Conservation (phyloP, 495 filamentous ascomycete species). For the Rhypophila decipiens region DNA sequence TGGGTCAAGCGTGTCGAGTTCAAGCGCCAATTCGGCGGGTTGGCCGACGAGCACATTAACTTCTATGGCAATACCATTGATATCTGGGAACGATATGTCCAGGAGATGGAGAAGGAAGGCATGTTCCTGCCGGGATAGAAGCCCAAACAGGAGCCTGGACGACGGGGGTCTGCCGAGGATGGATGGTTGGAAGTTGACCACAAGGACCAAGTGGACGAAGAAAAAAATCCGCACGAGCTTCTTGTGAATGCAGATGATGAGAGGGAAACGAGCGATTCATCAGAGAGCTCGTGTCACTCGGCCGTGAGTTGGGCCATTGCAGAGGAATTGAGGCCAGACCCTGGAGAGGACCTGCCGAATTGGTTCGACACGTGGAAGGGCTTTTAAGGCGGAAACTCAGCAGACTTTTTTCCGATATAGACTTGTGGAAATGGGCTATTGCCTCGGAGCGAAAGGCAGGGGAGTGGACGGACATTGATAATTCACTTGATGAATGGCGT, state of each 20-base stretch:
- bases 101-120: conserved; percentile 74
- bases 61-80: conserved; percentile 77
- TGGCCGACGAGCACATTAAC: conserved; percentile 79
- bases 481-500: too few species aligned
- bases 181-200: not conserved
- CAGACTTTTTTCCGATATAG: too few species aligned
- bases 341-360: too few species aligned
- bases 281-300: not conserved
- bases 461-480: too few species aligned
- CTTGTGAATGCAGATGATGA: not conserved
- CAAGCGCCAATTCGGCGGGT: conserved; percentile 70
- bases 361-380: too few species aligned
- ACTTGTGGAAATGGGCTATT: too few species aligned
- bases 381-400: too few species aligned
- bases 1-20: conserved; percentile 93
- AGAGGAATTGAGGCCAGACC: too few species aligned
- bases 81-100: conserved; percentile 84
- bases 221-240: not conserved
- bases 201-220: not conserved
- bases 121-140: conserved; percentile 26
- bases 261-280: not conserved
- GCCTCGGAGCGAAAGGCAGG: too few species aligned
- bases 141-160: too few species aligned
- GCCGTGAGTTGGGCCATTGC: too few species aligned
- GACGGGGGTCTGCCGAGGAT: too few species aligned